Conservation (phyloP, 2,329 filamentous ascomycete genomes). For the Aspergillus amoenus region DNA sequence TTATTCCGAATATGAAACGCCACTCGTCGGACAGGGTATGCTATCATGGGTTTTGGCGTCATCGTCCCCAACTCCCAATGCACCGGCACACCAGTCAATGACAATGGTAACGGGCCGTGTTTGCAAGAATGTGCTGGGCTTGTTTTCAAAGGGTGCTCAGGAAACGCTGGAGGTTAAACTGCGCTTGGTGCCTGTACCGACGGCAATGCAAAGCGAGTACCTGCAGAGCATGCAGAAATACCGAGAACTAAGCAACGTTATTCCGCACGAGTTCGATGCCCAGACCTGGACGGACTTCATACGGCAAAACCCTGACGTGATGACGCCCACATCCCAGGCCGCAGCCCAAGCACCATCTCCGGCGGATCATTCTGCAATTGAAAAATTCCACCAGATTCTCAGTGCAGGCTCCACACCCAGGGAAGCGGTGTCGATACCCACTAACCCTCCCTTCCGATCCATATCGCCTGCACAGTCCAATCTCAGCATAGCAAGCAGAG, state of each 20-base stretch:
- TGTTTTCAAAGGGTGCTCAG: constrained; percentile 76
- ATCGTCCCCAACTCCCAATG: constrained; percentile 56
- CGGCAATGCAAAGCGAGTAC: constrained; percentile 61
- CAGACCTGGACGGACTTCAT: constrained; percentile 78
- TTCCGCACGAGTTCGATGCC: constrained; percentile 64
- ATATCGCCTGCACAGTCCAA: constrained; percentile 41
- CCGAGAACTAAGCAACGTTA: constrained; percentile 57
- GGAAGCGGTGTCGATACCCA: constrained; percentile 34
- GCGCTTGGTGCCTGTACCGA: constrained; percentile 75
- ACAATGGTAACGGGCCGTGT: constrained; percentile 81
- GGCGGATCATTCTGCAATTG: constrained; percentile 44
- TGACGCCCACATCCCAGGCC: constrained; percentile 27
- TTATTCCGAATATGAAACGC: constrained; percentile 91
- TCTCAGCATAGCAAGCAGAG: constrained; percentile 33
- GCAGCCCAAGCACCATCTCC: constrained; percentile 32
- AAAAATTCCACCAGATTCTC: constrained; percentile 45
- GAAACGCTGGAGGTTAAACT: constrained; percentile 94
- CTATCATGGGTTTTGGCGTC: constrained; percentile 76
- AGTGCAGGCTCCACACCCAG: constrained; percentile 46
- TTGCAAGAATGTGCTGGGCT: constrained; percentile 77
- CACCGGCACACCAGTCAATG: constrained; percentile 61
- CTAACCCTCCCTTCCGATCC: constrained; percentile 32
- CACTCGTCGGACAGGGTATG: constrained; percentile 93
- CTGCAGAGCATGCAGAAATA: constrained; percentile 61
- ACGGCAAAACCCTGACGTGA: constrained; percentile 62